These are phyloP conservation scores for Oxalis stricta DNA, from an alignment of 441 rosid species.

Conservation along the genomic window DNA sequence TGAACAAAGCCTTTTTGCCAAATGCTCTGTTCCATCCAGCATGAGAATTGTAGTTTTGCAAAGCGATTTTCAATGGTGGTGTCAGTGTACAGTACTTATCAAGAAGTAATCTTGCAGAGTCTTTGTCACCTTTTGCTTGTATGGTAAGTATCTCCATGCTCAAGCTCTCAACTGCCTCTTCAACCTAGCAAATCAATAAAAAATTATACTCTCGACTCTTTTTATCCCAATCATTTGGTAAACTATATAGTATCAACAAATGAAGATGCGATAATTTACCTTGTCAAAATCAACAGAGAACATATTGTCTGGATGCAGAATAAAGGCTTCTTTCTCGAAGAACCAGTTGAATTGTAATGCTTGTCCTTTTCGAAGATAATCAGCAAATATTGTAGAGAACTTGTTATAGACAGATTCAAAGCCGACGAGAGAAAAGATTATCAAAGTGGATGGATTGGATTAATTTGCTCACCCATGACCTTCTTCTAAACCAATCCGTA, in stretches of 20 bases:
- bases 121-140: slow-evolving; percentile 85
- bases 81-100: slow-evolving; percentile 54
- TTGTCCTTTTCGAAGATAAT: slow-evolving; percentile 55
- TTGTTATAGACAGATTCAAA: too few relatives aligned
- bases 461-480: slow-evolving; percentile 71
- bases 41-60: too few relatives aligned
- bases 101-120: slow-evolving; percentile 50
- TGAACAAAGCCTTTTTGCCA: too few relatives aligned
- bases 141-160: slow-evolving; percentile 73
- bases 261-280: slow-evolving; percentile 34
- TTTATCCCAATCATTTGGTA: too few relatives aligned
- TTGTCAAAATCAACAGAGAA: slow-evolving; percentile 71
- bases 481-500: slow-evolving; percentile 86
- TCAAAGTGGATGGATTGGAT: background rate
- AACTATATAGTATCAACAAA: too few relatives aligned
- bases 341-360: slow-evolving; percentile 90
- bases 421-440: slow-evolving; percentile 6
- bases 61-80: slow-evolving; percentile 43
- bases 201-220: slow-evolving; percentile 2
- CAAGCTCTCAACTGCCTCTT: slow-evolving; percentile 73
- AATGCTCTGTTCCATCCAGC: too few relatives aligned
- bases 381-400: slow-evolving; percentile 9
- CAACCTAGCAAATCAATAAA: slow-evolving; percentile 34
- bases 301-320: slow-evolving; percentile 46
- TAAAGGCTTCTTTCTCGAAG: slow-evolving; percentile 70